These are phyloP conservation scores for Penicillium samsonianum DNA, from an alignment of 495 filamentous ascomycete species.

Conservation along the genomic window DNA sequence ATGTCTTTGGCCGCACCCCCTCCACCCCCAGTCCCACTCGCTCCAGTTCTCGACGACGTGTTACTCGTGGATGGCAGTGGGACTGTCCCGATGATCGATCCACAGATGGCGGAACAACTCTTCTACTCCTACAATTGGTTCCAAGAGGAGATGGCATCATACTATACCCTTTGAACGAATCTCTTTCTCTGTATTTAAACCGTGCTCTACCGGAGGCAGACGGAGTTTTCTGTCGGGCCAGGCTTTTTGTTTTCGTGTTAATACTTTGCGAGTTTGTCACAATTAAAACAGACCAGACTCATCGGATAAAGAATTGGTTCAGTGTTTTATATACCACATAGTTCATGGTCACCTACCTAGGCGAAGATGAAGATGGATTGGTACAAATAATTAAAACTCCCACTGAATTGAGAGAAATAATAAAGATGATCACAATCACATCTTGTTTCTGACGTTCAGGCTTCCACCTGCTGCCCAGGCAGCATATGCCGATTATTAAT, in stretches of 20 bases:
- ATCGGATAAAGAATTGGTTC: not conserved
- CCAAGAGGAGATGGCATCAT: slow-evolving; percentile 48
- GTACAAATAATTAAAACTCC: not conserved
- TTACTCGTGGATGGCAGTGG: slow-evolving; percentile 41
- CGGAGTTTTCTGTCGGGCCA: not conserved
- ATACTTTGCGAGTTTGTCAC: not conserved
- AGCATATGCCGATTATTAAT: slow-evolving; percentile 6
- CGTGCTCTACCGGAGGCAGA: slow-evolving; percentile 3
- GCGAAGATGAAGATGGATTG: not conserved
- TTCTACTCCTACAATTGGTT: slow-evolving; percentile 50
- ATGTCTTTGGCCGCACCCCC: slow-evolving; percentile 27
- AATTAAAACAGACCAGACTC: not conserved
- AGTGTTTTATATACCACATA: not conserved
- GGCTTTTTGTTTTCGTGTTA: not conserved
- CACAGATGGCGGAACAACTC: slow-evolving; percentile 45
- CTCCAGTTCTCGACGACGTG: slow-evolving; percentile 47
- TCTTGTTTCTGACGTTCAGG: not conserved
- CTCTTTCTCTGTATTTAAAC: slow-evolving; percentile 8
- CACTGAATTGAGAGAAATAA: not conserved
- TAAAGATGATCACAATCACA: not conserved
- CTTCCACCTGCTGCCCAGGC: not conserved
- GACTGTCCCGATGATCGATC: slow-evolving; percentile 40
- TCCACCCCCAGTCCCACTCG: slow-evolving; percentile 42
- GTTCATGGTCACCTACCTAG: not conserved
- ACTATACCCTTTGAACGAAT: slow-evolving; percentile 42